Conservation (phyloP, 2,329 filamentous ascomycete genomes). For the Aspergillus sp. region DNA sequence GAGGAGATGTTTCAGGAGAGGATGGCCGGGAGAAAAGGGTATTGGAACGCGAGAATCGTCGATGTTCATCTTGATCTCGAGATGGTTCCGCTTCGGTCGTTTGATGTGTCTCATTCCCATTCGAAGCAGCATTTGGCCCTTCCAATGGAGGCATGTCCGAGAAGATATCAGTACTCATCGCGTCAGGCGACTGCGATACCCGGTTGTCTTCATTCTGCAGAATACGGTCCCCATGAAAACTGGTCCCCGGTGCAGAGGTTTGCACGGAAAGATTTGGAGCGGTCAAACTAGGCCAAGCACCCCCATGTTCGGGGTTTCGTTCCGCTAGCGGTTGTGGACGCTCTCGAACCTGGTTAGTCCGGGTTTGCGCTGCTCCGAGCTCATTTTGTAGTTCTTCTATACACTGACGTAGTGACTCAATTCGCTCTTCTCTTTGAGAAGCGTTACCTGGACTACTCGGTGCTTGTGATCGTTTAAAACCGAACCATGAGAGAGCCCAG, state of each 20-base stretch:
- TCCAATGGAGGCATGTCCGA: slow-evolving; percentile 21
- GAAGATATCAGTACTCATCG: slow-evolving; percentile 28
- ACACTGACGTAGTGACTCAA: slow-evolving; percentile 22
- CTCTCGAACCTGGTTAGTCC: slow-evolving; percentile 7
- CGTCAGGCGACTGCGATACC: slow-evolving; percentile 33
- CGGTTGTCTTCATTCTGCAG: slow-evolving; percentile 29
- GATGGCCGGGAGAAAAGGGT: slow-evolving; percentile 35
- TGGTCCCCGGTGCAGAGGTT: slow-evolving; percentile 11
- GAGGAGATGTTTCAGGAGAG: slow-evolving; percentile 35
- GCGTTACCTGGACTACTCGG: slow-evolving; percentile 10
- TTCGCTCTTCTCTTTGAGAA: slow-evolving; percentile 15
- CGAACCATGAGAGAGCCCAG: slow-evolving; percentile 28
- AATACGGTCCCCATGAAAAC: slow-evolving; percentile 14
- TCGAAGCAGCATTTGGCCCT: slow-evolving; percentile 11
- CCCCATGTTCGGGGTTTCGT: slow-evolving; percentile 10
- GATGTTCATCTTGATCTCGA: slow-evolving; percentile 9
- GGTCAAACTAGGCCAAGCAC: slow-evolving; percentile 6
- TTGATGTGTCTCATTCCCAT: slow-evolving; percentile 7
- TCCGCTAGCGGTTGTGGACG: slow-evolving; percentile 11
- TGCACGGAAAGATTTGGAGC: slow-evolving; percentile 8
- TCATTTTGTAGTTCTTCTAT: slow-evolving; percentile 27
- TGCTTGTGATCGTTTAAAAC: slow-evolving; percentile 12
- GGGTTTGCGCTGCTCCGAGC: slow-evolving; percentile 15
- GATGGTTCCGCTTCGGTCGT: slow-evolving; percentile 8
- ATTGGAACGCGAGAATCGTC: slow-evolving; percentile 31